Percentiles rank a stretch among this genome's conserved stretches.
These are phyloP conservation scores for Wallacemonas collosoma DNA, from an alignment of 208 protist species.

Conservation along the genomic window DNA sequence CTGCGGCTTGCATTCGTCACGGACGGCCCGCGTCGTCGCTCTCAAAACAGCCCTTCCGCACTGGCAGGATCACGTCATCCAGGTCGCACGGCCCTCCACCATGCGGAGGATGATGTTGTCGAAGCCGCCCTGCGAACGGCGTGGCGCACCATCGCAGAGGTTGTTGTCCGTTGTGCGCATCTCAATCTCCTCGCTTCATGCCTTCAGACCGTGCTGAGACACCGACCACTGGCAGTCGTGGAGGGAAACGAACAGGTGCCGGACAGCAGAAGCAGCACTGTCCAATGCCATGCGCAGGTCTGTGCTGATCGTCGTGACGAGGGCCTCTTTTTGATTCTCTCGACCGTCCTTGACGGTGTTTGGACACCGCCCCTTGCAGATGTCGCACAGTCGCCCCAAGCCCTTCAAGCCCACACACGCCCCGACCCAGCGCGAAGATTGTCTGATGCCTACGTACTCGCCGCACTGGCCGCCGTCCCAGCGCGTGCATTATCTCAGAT, in stretches of 20 bases:
- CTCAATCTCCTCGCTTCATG: conserved; percentile 8
- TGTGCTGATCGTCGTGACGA: background rate
- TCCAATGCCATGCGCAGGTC: background rate
- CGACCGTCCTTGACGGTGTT: background rate
- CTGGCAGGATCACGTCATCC: too few relatives aligned
- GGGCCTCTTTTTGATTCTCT: background rate
- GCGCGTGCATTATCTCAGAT: background rate
- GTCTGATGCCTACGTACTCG: conserved; percentile 13
- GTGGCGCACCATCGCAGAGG: background rate
- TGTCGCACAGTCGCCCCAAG: too few relatives aligned
- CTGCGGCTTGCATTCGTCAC: background rate
- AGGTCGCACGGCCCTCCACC: too few relatives aligned
- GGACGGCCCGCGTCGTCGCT: too few relatives aligned
- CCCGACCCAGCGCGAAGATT: background rate
- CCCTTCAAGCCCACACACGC: background rate
- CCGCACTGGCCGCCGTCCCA: background rate
- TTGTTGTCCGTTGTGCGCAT: background rate
- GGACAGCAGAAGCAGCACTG: background rate
- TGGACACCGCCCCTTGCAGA: too few relatives aligned
- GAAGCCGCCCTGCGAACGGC: background rate
- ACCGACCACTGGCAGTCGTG: background rate
- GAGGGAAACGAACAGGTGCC: too few relatives aligned
- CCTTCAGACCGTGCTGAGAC: background rate
- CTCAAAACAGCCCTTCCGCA: too few relatives aligned
- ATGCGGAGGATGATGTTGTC: background rate